These are phyloP conservation scores for Solanum pimpinellifolium DNA, from an alignment of 257 asterid genomes.

Conservation along the genomic window DNA sequence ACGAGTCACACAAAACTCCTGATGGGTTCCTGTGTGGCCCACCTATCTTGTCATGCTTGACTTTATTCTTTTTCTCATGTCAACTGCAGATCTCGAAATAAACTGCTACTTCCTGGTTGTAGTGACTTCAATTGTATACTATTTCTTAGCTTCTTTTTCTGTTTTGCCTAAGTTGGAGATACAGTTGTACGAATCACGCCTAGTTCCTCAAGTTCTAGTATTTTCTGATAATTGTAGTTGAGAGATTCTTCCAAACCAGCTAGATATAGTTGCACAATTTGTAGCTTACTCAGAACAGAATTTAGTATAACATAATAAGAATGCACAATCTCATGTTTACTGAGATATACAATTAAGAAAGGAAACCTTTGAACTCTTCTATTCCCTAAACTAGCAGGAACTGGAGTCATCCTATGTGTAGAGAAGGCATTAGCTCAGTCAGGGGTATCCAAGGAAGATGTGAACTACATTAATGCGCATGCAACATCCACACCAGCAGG, in stretches of 20 bases:
- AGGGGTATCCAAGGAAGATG: constrained; percentile 79
- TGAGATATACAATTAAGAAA: neutral
- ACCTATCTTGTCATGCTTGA: neutral
- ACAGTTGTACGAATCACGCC: neutral
- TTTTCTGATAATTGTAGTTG: neutral
- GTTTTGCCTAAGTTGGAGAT: neutral
- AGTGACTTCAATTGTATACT: neutral
- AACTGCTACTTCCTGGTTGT: neutral
- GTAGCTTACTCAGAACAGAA: neutral
- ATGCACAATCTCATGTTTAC: neutral
- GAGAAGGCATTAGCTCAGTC: constrained; percentile 96
- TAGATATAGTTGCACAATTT: neutral
- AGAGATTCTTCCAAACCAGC: neutral
- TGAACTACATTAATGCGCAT: constrained; percentile 92
- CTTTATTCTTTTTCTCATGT: neutral
- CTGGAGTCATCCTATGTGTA: constrained; percentile 79
- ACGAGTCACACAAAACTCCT: neutral
- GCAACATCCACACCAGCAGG: constrained; percentile 98
- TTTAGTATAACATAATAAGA: neutral
- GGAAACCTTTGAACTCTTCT: constrained; percentile 3
- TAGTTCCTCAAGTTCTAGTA: neutral
- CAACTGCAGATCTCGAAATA: neutral
- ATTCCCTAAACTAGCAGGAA: constrained; percentile 39
- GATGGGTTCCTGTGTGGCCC: neutral
- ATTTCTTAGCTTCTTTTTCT: neutral